Conservation (phyloP, 2,329 filamentous ascomycete genomes). For the Ramularia endophylla region DNA sequence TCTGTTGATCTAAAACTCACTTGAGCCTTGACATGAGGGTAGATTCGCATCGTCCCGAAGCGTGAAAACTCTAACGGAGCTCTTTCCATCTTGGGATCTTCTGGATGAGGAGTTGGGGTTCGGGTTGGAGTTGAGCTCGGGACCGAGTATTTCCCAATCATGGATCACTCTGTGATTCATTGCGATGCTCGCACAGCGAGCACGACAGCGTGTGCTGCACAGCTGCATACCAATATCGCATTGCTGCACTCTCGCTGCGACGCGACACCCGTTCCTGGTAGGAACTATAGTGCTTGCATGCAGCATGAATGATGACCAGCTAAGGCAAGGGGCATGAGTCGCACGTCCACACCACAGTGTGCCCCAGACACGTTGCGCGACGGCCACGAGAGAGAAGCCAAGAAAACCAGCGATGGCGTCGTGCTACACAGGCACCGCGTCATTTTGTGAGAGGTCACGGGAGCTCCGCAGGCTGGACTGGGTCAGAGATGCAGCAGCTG, state of each 20-base stretch:
- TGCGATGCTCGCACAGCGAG: too few species aligned
- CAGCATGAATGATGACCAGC: too few species aligned
- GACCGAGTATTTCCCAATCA: too few species aligned
- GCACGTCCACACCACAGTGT: too few species aligned
- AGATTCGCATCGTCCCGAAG: constrained; percentile 18
- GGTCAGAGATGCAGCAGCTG: constrained; percentile 5
- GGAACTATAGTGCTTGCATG: constrained; percentile 25
- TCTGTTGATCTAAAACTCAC: too few species aligned
- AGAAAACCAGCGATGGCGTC: constrained; percentile 7
- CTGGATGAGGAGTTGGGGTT: too few species aligned
- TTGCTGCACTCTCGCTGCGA: constrained; percentile 6
- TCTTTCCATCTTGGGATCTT: constrained; percentile 2
- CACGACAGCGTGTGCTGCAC: too few species aligned
- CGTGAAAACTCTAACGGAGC: constrained; percentile 10
- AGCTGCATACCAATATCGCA: too few species aligned
- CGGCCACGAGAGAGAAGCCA: constrained; percentile 19
- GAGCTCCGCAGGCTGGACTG: constrained; percentile 10
- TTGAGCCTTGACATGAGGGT: constrained; percentile 7
- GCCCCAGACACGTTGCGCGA: constrained; percentile 18
- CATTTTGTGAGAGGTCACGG: constrained; percentile 12
- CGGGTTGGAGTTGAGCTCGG: too few species aligned
- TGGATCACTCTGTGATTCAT: too few species aligned
- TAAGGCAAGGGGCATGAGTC: too few species aligned
- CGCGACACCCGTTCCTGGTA: constrained; percentile 19
- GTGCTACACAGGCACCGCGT: constrained; percentile 10